Evolutionary conservation across 176 grass and related monocot species (phyloP).

Genomic region (Aegilops umbellulata): DNA sequence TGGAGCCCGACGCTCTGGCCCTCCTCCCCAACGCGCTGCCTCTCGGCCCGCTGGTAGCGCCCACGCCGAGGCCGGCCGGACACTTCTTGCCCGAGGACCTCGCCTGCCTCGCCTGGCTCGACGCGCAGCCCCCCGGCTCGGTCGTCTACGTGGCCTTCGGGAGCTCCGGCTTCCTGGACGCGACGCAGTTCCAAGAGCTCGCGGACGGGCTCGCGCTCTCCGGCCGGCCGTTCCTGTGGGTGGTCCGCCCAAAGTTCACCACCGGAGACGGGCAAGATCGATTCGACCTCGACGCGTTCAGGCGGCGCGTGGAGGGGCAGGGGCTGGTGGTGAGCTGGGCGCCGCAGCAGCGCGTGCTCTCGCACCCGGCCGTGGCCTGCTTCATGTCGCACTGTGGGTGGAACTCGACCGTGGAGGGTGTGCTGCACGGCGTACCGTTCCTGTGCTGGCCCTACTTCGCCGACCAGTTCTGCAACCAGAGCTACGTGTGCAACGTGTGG

Average conservation of each 20-base stretch:
- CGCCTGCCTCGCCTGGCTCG: conserved; percentile 50
- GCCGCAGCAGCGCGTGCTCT: conserved; percentile 64
- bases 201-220: conserved; percentile 52
- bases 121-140: conserved; percentile 14
- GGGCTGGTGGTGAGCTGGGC: conserved; percentile 54
- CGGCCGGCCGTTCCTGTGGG: conserved; percentile 60
- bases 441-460: conserved; percentile 78
- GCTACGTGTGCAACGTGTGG: conserved; percentile 80
- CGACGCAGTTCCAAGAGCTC: conserved; percentile 48
- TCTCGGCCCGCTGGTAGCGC: conserved; percentile 40
- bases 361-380: conserved; percentile 64
- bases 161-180: conserved; percentile 51
- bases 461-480: conserved; percentile 69
- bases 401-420: conserved; percentile 72
- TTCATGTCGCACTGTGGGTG: conserved; percentile 84
- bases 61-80: conserved; percentile 11
- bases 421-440: conserved; percentile 61
- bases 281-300: conserved; percentile 45
- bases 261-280: conserved; percentile 29
- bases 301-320: conserved; percentile 19
- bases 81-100: conserved; percentile 64
- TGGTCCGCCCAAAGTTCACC: conserved; percentile 50
- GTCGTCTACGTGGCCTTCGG: conserved; percentile 73
- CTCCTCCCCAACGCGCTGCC: conserved; percentile 39
- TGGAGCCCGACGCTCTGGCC: conserved; percentile 35